Evolutionary conservation across 2,329 filamentous ascomycete genomes (phyloP), one percentile per base, ranked within the genome.

Genomic region (Didymella arachidicola): DNA sequence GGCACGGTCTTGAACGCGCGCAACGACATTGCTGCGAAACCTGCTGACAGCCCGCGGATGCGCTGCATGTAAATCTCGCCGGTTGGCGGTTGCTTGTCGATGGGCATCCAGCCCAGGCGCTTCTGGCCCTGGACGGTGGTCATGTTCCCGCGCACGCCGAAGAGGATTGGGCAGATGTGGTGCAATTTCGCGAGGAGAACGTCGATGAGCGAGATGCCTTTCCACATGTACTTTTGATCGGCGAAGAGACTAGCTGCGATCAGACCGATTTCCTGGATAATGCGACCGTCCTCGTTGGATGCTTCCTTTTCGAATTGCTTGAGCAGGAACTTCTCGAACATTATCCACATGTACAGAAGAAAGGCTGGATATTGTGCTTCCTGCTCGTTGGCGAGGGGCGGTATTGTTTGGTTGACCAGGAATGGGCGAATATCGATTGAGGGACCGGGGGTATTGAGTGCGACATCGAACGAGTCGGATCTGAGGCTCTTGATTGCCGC

Each of bases 181-280:
- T 93, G 87, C 70, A 91, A 90, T 76, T 98, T 97, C 53, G 93
- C 89, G 70, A 96, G 89, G 29, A 98, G 82, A 59, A 98, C 91
- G 72, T 96, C 91, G 51, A 92, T 88, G 57, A 96, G 81, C 1
- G 88, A 84, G 46, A 84, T 78, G 8, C 87, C 89, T 49, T 88
- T 84, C 83, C 87, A 90, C 53, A 84, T 81, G 70, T 91, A 90
- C 16, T 86, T 82, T 18, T 86, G 82, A 51, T 85, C 82, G 1
- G 90, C 89, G 73, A 96, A 94, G 29, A 96, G 84, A 63, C 88
- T 86, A 7, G 89, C 89, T 1, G 88, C 84, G 25, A 93, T 82
- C 25, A 94, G 86, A n/a, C 92, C 92, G 43, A 96, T 84, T 0
- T 91, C 89, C 66, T 95, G 90, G 10, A 91, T 92, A 56, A 74